These are phyloP conservation scores for Scutellaria baicalensis DNA, from an alignment of 257 asterid genomes.

Conservation along the genomic window DNA sequence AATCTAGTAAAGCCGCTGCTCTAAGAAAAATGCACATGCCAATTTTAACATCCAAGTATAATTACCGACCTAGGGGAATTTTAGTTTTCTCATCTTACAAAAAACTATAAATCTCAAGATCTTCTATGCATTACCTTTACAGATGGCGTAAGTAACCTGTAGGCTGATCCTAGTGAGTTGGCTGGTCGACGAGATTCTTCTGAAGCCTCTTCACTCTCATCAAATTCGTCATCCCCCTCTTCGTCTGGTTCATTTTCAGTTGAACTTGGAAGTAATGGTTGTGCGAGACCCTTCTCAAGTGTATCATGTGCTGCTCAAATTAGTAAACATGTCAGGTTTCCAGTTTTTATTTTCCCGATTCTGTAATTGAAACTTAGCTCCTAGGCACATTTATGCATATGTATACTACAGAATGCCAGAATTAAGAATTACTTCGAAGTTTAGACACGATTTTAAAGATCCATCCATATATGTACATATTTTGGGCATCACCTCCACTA, in stretches of 20 bases:
- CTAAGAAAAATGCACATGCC: not conserved
- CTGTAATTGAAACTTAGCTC: not conserved
- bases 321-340: constrained; percentile 6
- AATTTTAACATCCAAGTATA: not conserved
- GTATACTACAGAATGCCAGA: not conserved
- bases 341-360: not conserved
- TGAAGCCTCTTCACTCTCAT: constrained; percentile 74
- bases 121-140: constrained; percentile 53
- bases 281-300: constrained; percentile 68
- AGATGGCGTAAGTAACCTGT: constrained; percentile 84
- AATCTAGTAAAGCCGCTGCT: not conserved
- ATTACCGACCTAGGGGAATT: not conserved
- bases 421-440: too few species aligned
- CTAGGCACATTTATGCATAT: not conserved
- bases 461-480: not conserved
- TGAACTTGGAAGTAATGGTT: constrained; percentile 56
- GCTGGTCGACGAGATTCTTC: constrained; percentile 79
- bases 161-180: constrained; percentile 68
- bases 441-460: too few species aligned
- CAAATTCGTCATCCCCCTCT: constrained; percentile 60
- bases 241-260: constrained; percentile 41
- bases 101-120: not conserved
- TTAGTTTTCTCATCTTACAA: not conserved
- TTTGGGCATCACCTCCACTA: not conserved
- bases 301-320: constrained; percentile 33